These are phyloP conservation scores for Proliferodiscus dingleyae DNA, from an alignment of 2,329 filamentous ascomycete genomes.

Conservation along the genomic window DNA sequence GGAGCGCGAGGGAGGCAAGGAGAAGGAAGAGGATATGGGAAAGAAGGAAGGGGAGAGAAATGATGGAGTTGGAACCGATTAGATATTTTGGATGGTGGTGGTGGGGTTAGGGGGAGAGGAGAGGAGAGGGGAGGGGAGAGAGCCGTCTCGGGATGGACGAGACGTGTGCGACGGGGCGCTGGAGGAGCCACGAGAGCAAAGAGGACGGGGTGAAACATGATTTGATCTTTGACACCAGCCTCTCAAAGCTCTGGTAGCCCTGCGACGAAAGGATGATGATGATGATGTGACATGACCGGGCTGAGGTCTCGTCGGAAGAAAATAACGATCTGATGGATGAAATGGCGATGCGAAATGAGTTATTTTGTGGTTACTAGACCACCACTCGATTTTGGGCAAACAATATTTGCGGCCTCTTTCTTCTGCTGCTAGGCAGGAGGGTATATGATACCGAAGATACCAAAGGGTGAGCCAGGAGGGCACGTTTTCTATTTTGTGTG, in stretches of 20 bases:
- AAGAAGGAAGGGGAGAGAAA: constrained; percentile 5
- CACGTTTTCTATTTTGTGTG: background rate
- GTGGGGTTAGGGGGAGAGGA: background rate
- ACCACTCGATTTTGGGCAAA: background rate
- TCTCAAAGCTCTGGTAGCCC: too few species aligned
- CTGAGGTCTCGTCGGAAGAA: background rate
- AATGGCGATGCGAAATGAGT: background rate
- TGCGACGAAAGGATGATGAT: too few species aligned
- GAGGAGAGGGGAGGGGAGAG: background rate
- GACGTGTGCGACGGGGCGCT: background rate
- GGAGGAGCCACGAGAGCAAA: constrained; percentile 4
- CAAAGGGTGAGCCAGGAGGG: background rate
- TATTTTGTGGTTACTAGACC: background rate
- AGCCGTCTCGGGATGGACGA: background rate
- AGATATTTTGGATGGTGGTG: too few species aligned
- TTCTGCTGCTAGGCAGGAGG: too few species aligned
- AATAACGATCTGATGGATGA: background rate
- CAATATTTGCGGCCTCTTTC: too few species aligned
- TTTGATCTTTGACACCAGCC: too few species aligned
- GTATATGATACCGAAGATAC: background rate
- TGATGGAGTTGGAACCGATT: constrained; percentile 4
- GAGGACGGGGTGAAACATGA: too few species aligned
- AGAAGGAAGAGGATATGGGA: constrained; percentile 2
- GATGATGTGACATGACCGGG: too few species aligned
- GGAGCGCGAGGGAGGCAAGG: constrained; percentile 1